These are phyloP conservation scores for Hanseniaspora gamundiae DNA, from an alignment of 1,139 yeast species.

Conservation along the genomic window DNA sequence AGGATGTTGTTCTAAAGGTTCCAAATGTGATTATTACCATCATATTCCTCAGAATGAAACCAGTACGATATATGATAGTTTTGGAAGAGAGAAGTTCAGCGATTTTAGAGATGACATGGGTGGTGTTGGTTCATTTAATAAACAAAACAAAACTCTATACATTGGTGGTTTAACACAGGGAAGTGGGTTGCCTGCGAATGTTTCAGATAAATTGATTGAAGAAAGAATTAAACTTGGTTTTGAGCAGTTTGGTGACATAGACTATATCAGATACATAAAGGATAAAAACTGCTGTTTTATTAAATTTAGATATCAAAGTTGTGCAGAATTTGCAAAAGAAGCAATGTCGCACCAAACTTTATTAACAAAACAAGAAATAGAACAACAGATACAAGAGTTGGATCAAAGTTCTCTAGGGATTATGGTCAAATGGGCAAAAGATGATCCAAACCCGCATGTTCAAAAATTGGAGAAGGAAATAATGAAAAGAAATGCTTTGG, in stretches of 20 bases:
- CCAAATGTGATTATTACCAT: slow-evolving; percentile 65
- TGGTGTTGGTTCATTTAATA: slow-evolving; percentile 79
- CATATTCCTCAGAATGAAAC: slow-evolving; percentile 48
- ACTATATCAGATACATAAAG: slow-evolving; percentile 47
- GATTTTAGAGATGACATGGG: slow-evolving; percentile 88
- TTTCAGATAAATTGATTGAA: slow-evolving; percentile 29
- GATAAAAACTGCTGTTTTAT: slow-evolving; percentile 70
- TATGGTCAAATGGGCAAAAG: slow-evolving; percentile 80
- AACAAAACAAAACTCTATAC: slow-evolving; percentile 60
- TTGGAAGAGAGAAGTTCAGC: slow-evolving; percentile 80
- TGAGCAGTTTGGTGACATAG: slow-evolving; percentile 70
- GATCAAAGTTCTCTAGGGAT: slow-evolving; percentile 32
- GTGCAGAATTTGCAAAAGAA: slow-evolving; percentile 90
- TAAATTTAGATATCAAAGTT: slow-evolving; percentile 51
- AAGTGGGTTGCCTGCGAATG: slow-evolving; percentile 3
- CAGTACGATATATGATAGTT: slow-evolving; percentile 51
- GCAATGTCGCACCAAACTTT: slow-evolving; percentile 80
- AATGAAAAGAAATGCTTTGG: background rate
- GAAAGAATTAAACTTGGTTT: slow-evolving; percentile 41
- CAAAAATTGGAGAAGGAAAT: slow-evolving; percentile 36
- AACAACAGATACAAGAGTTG: slow-evolving; percentile 15
- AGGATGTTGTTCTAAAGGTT: slow-evolving; percentile 76
- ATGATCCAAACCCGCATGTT: slow-evolving; percentile 72
- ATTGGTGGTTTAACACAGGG: slow-evolving; percentile 48
- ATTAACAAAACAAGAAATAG: slow-evolving; percentile 28